Base-by-base conservation (phyloP, 495 filamentous ascomycete species). In the Neurospora tetraspora region DNA sequence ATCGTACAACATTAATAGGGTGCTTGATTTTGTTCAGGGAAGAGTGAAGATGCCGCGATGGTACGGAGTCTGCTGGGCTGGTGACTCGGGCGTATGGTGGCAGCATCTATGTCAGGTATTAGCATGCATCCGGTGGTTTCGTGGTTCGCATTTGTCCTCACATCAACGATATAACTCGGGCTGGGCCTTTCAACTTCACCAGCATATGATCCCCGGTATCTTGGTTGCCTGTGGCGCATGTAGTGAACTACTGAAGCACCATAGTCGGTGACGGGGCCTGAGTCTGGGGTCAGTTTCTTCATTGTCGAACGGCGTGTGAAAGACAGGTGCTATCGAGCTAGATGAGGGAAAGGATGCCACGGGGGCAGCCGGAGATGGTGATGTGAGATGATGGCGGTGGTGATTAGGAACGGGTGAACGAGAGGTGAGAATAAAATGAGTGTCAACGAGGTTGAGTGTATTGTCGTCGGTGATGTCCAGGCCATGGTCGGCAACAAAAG, bases 21-120 rank as follows among this genome's bases (percentile, higher is more conserved):
- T 98, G 96, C 77, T 97, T 97, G 74, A 95, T 93, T 80, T 99
- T 99, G 85, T 97, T 97, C 39, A 98, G 87, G 1, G 96, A 98
- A 34, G 94, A 94, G 78, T 99, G 96, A 31, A 98, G 86, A 76
- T 97, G 94, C 75, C 94, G 92, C 0, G 93, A 90, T 68, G 96
- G 94, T 18, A 99, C 90, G 1, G 92, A 89, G 77, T 97, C 94
- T 34, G 89, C 93, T 11, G 94, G 88, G 69, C 86, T 91, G 65
- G 90, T 83, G 12, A 87, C 78, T 77, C 91, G 88, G 59, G 92
- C 94, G 38, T 89, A 82, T 12, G 96, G 96, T 18, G 96, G 94
- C 34, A 97, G 86, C 87, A 98, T 93, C 94, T 97, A 75, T 53
- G 71, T 11, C 18, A 20, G 68, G 72, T 14, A 39, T 83, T 27